Evolutionary conservation across 345 rosid species (phyloP).

Genomic region (Lenwebbia sp.): DNA sequence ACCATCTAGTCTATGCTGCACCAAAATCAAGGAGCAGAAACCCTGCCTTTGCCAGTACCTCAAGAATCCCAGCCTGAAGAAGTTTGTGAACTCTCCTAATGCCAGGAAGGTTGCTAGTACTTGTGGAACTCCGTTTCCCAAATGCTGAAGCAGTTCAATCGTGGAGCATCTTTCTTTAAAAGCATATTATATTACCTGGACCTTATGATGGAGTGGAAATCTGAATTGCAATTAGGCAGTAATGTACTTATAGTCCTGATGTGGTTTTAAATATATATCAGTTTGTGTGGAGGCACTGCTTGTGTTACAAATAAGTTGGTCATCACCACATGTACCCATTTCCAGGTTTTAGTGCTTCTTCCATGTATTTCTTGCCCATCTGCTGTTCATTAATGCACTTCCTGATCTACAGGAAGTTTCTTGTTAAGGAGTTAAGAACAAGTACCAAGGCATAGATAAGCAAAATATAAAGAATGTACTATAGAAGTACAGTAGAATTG

Average conservation of each 20-base stretch:
- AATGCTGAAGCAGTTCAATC: constrained; percentile 30
- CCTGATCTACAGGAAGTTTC: neutral
- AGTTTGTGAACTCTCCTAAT: constrained; percentile 70
- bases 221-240: neutral
- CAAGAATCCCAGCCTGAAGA: constrained; percentile 61
- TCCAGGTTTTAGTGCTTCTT: neutral
- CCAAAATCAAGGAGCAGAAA: constrained; percentile 72
- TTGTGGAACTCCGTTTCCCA: constrained; percentile 91
- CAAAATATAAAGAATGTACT: neutral
- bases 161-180: neutral
- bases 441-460: neutral
- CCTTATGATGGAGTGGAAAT: neutral
- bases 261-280: neutral
- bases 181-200: neutral
- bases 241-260: neutral
- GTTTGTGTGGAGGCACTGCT: neutral
- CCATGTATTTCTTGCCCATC: neutral
- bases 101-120: constrained; percentile 79
- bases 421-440: neutral
- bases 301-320: neutral
- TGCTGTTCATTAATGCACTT: neutral
- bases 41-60: constrained; percentile 93
- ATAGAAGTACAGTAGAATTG: neutral
- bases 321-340: neutral
- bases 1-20: constrained; percentile 68